Evolutionary conservation across 169 alveolate genomes (phyloP).

Genomic region (Plasmodium ovale): DNA sequence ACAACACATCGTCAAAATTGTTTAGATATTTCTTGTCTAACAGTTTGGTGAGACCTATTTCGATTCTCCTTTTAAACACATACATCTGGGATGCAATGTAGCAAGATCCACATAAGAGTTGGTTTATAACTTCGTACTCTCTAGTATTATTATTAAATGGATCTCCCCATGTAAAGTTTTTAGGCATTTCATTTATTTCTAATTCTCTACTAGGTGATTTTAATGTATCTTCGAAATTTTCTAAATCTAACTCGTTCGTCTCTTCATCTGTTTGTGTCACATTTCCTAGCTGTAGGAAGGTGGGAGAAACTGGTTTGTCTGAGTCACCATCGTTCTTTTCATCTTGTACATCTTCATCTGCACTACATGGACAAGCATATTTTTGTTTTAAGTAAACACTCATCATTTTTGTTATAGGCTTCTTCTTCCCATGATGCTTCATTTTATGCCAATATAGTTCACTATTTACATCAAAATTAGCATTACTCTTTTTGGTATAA

Average conservation of each 20-base stretch:
- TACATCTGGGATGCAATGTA: constrained; percentile 92
- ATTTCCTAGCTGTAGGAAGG: constrained; percentile 3
- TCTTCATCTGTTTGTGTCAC: neutral
- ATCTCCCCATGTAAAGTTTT: constrained; percentile 87
- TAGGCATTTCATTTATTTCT: constrained; percentile 78
- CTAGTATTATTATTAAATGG: constrained; percentile 81
- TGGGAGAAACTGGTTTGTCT: constrained; percentile 41
- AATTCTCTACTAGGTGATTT: constrained; percentile 33
- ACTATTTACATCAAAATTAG: neutral
- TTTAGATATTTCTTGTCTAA: constrained; percentile 77
- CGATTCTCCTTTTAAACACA: constrained; percentile 91
- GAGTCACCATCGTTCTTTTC: constrained; percentile 11
- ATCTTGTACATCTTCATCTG: constrained; percentile 23
- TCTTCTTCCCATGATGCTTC: constrained; percentile 60
- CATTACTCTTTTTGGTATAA: constrained; percentile 2
- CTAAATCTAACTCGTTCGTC: constrained; percentile 53
- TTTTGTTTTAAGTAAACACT: constrained; percentile 3
- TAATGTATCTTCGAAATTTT: constrained; percentile 31
- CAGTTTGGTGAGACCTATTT: constrained; percentile 85
- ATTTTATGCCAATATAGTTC: constrained; percentile 67
- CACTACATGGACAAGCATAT: constrained; percentile 68
- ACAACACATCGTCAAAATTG: constrained; percentile 63
- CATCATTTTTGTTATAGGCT: constrained; percentile 6
- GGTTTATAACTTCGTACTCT: constrained; percentile 78
- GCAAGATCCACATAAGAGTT: constrained; percentile 97